Evolutionary conservation across 495 filamentous ascomycete genomes (phyloP).

Genomic region (Penicillium verhagenii): DNA sequence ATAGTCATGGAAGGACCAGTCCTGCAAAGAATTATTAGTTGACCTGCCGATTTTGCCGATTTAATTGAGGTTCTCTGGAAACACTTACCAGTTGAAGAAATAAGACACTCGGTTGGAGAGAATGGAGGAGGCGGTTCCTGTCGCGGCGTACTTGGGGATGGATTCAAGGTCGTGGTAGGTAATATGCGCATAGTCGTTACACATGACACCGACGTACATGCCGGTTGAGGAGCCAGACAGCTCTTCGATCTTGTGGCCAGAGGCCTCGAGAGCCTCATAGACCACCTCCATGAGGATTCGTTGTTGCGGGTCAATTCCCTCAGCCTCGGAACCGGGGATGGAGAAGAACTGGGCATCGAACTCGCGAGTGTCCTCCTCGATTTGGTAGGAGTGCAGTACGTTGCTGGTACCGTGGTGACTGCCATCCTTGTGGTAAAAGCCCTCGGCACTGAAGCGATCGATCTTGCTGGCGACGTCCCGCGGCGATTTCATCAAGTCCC

Average conservation of each 20-base stretch:
- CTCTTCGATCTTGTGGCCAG: not conserved
- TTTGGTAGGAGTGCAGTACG: constrained; percentile 22
- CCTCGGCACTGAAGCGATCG: not conserved
- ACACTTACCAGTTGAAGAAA: constrained; percentile 40
- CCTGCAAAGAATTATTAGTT: not conserved
- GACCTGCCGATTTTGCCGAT: not conserved
- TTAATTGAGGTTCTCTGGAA: not conserved
- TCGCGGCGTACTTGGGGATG: constrained; percentile 31
- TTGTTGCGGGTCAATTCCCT: constrained; percentile 41
- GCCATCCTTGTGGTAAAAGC: constrained; percentile 19
- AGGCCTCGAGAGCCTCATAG: constrained; percentile 53
- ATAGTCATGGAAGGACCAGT: constrained; percentile 39
- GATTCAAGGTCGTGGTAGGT: constrained; percentile 44
- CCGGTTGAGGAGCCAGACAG: constrained; percentile 1
- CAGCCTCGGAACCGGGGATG: constrained; percentile 48
- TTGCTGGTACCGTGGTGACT: constrained; percentile 20
- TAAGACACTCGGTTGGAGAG: constrained; percentile 35
- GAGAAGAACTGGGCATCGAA: constrained; percentile 55
- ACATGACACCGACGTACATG: constrained; percentile 40
- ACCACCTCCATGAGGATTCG: constrained; percentile 43
- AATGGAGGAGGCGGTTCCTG: constrained; percentile 36
- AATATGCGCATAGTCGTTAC: constrained; percentile 12
- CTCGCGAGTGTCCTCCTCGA: constrained; percentile 30
- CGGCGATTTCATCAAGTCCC: not conserved
- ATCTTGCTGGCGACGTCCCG: constrained; percentile 1